Evolutionary conservation across 2,329 filamentous ascomycete genomes (phyloP), one percentile per base, ranked within the genome.

Genomic region (Alternaria brassicae): DNA sequence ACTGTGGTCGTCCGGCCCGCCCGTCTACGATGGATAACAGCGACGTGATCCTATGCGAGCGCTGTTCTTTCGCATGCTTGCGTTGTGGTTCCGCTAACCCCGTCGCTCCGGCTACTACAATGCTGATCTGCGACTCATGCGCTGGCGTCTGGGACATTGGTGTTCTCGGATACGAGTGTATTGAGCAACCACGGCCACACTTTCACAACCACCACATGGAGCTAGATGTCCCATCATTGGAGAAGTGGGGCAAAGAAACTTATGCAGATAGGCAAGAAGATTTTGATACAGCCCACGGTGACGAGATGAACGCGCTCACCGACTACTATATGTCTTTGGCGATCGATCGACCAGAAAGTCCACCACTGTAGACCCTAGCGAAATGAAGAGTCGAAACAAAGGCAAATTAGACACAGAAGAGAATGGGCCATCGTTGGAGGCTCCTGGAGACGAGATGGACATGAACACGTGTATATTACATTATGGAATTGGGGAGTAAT

Each of bases 31-130:
- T 49, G 1, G 36, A 52, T 2, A 7, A 37, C 6, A 42, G 60
- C n/a, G 34, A 25, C 5, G 12, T 28, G 3, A 36, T 60, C 3
- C 56, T 78, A 5, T 82, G 81, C 58, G 80, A 81, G 61, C 71
- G 72, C 17, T 82, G 80, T 62, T 67, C 65, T 4, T 82, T 82
- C 56, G 58, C 71, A 0, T 82, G 81, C 62, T 77, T 81, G 48
- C 70, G 80, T 1, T 82, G 81, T 49, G 75, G 73, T 1, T 42
- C 37, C 3, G 49, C 15, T 1, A 72, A 65, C 6, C 32, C 44
- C 1, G 45, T 79, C 3, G 59, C 59, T 1, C 47, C 65, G 2
- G 54, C 59, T 6, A 67, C 64, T 0, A 63, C 62, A 0, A 60
- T 6, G 2, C 53, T 81, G 0, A 49, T 47, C 15, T 81, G 79